Evolutionary conservation across 2,329 filamentous ascomycete genomes (phyloP).

Genomic region (Trichoderma hamatum): DNA sequence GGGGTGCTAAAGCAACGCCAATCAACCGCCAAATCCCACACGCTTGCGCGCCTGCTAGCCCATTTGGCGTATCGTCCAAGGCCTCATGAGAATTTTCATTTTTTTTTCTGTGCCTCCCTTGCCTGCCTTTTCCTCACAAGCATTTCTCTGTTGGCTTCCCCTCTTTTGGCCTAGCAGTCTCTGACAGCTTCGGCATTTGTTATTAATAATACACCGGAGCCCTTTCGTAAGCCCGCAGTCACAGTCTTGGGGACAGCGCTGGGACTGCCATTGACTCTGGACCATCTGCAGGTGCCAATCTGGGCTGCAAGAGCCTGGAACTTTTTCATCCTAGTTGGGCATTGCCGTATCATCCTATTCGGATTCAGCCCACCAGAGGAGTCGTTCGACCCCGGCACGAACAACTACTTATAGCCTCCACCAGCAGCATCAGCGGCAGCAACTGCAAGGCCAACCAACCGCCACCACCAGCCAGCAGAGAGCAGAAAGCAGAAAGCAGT

Average conservation of each 20-base stretch:
- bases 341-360: not conserved
- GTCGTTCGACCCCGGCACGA: not conserved
- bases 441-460: not conserved
- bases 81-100: conserved; percentile 14
- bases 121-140: not conserved
- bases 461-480: not conserved
- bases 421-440: not conserved
- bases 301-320: not conserved
- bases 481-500: not conserved
- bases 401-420: not conserved
- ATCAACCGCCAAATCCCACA: conserved; percentile 7
- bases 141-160: not conserved
- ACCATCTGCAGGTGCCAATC: not conserved
- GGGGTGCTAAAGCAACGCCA: not conserved
- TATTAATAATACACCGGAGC: not conserved
- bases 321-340: not conserved
- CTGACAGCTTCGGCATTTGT: not conserved
- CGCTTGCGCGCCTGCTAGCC: conserved; percentile 3
- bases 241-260: not conserved
- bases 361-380: not conserved
- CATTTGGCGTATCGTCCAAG: conserved; percentile 14
- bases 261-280: conserved; percentile 6
- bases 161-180: not conserved
- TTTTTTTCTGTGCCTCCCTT: not conserved
- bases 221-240: not conserved